Evolutionary conservation across 345 rosid species (phyloP), one percentile per base, ranked within the genome.

Genomic region (Acer negundo): DNA sequence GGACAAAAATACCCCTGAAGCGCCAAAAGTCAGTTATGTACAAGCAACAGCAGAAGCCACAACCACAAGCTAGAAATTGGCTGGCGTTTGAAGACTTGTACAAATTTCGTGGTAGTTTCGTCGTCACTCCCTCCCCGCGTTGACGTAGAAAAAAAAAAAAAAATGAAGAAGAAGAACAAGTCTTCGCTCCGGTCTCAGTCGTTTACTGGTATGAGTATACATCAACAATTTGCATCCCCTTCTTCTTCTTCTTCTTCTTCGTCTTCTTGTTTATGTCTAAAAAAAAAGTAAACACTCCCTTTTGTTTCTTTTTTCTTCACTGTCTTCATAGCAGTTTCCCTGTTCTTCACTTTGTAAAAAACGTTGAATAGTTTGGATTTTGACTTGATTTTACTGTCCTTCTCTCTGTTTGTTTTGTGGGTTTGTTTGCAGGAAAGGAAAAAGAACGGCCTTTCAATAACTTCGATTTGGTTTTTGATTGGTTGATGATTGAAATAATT

Each of bases 121-220:
- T 68, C 61, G 42, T 46, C 10, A 67, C 49, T 72, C 82, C 62
- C 44, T 46, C 70, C 31, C 73, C 84, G 80, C 76, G 86, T 84
- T 80, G 89, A 84, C 86, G 44, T 24, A 51, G 83, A 70, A 75
- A 73, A 69, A 63, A 35, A 56, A 11, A 23, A 20, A 26, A 26
- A n/a, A n/a, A n/a, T 24, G 56, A 72, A 10, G 58, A 74, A 70
- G 81, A 26, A 11, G 31, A n/a, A 58, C 19, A 13, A 4, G 53
- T 69, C 75, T 55, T 72, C 73, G 31, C 42, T 69, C 23, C 3
- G 65, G 77, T 78, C 73, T 49, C 42, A 35, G 3, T 15, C 73
- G 65, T 69, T 66, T 65, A 67, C 78, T 75, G 67, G 61, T 38
- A 31, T 67, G 68, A 23, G 64, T 42, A 26, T 20, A 59, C 24